A percentile compares a stretch with the other conserved stretches of the same genome.
These are phyloP conservation scores for Gloeophyllum trabeum DNA, from an alignment of 768 basidiomycete genomes.

Conservation along the genomic window DNA sequence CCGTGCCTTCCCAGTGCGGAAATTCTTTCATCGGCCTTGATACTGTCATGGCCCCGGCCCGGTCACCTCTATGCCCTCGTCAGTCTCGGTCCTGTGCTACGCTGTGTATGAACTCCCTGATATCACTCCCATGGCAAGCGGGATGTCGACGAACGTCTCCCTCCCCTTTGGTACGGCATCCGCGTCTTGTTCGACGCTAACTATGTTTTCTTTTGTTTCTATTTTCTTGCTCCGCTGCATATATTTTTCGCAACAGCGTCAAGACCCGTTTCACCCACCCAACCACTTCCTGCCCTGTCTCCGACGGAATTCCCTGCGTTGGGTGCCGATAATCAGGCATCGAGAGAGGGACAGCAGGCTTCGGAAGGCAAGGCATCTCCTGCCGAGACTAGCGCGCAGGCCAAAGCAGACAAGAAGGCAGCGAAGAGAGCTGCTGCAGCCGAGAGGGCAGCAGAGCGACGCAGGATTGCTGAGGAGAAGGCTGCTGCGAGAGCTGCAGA, in stretches of 20 bases:
- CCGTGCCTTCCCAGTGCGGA: slow-evolving; percentile 86
- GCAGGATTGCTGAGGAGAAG: slow-evolving; percentile 46
- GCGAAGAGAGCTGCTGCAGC: slow-evolving; percentile 53
- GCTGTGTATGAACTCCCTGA: slow-evolving; percentile 13
- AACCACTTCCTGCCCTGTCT: slow-evolving; percentile 37
- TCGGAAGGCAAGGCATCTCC: slow-evolving; percentile 20
- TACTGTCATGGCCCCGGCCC: slow-evolving; percentile 19
- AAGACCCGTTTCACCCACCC: slow-evolving; percentile 24
- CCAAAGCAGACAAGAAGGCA: slow-evolving; percentile 51
- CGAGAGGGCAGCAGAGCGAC: slow-evolving; percentile 52
- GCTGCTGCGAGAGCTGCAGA: slow-evolving; percentile 41
- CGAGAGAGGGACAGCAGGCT: slow-evolving; percentile 13
- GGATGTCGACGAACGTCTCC: neutral
- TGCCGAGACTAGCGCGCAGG: slow-evolving; percentile 25
- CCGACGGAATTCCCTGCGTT: slow-evolving; percentile 72
- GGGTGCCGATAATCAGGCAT: slow-evolving; percentile 22
- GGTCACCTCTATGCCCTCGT: slow-evolving; percentile 12
- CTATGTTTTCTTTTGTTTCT: slow-evolving; percentile 18
- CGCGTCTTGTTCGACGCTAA: slow-evolving; percentile 8
- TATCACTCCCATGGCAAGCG: neutral
- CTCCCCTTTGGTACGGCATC: neutral
- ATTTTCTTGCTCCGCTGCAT: slow-evolving; percentile 10
- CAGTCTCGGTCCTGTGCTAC: slow-evolving; percentile 7
- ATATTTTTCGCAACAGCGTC: slow-evolving; percentile 9
- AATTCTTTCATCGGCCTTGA: slow-evolving; percentile 66